Percentiles rank a stretch among this genome's conserved stretches.
These are phyloP conservation scores for Boletus tylopilopsis DNA, from an alignment of 768 basidiomycete species.

Conservation along the genomic window DNA sequence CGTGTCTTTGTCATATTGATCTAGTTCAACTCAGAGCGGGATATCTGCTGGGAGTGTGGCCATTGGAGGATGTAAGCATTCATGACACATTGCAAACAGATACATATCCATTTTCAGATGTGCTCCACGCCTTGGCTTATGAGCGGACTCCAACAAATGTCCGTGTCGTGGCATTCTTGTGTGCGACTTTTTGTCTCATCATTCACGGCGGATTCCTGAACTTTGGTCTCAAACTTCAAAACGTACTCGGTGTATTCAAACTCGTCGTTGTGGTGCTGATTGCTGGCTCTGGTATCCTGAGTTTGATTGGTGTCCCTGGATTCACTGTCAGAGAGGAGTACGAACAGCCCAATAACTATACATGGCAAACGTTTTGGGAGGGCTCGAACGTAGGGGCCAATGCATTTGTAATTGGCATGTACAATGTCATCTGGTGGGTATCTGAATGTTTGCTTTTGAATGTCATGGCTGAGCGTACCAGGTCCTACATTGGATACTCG, in stretches of 20 bases:
- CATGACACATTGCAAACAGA: not conserved
- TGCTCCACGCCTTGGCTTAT: constrained; percentile 50
- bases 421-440: constrained; percentile 65
- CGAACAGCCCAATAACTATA: constrained; percentile 52
- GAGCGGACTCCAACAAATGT: constrained; percentile 43
- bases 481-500: constrained; percentile 71
- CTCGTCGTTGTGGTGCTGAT: constrained; percentile 52
- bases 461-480: constrained; percentile 19
- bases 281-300: constrained; percentile 50
- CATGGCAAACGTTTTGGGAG: constrained; percentile 61
- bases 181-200: constrained; percentile 53
- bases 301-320: constrained; percentile 45
- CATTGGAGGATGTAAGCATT: constrained; percentile 66
- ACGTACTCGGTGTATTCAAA: constrained; percentile 59
- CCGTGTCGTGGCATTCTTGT: constrained; percentile 51
- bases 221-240: constrained; percentile 61
- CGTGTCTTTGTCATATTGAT: not conserved
- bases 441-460: not conserved
- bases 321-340: constrained; percentile 50
- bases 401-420: constrained; percentile 60
- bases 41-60: constrained; percentile 58
- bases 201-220: constrained; percentile 53
- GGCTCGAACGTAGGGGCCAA: constrained; percentile 54
- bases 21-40: constrained; percentile 41
- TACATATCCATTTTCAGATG: constrained; percentile 41